A percentile compares a stretch with the other conserved stretches of the same genome.
Evolutionary conservation across 2,329 filamentous ascomycete species (phyloP).

Genomic region (Thielaviopsis musarum): DNA sequence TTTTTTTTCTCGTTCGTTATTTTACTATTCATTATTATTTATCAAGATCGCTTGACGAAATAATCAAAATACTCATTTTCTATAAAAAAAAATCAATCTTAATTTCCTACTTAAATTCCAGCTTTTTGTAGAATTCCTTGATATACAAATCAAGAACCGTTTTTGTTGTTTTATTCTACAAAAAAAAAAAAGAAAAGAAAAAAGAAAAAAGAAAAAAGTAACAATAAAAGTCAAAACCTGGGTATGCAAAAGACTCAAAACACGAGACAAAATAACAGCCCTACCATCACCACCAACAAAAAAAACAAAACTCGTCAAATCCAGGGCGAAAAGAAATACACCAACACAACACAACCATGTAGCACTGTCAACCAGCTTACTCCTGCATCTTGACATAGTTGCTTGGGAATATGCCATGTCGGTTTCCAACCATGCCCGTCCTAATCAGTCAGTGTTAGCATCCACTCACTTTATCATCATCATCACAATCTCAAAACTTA

Average conservation of each 20-base stretch:
- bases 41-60: neutral
- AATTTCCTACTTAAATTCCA: too few species aligned
- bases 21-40: neutral
- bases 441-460: conserved; percentile 21
- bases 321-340: neutral
- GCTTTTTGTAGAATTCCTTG: too few species aligned
- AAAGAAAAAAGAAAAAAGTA: conserved; percentile 1
- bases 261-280: neutral
- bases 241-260: neutral
- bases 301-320: neutral
- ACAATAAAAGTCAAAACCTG: neutral
- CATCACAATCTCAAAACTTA: conserved; percentile 25
- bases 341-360: neutral
- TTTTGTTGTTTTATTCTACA: neutral
- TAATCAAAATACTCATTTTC: neutral
- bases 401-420: conserved; percentile 86
- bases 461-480: neutral
- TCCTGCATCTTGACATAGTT: conserved; percentile 54
- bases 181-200: conserved; percentile 7
- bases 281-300: neutral
- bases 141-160: too few species aligned
- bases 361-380: conserved; percentile 15
- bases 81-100: too few species aligned
- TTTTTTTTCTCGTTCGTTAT: neutral
- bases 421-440: conserved; percentile 76